Evolutionary conservation across 2,329 filamentous ascomycete species (phyloP), one percentile per base, ranked within the genome.

Genomic region (Talaromyces piceae): DNA sequence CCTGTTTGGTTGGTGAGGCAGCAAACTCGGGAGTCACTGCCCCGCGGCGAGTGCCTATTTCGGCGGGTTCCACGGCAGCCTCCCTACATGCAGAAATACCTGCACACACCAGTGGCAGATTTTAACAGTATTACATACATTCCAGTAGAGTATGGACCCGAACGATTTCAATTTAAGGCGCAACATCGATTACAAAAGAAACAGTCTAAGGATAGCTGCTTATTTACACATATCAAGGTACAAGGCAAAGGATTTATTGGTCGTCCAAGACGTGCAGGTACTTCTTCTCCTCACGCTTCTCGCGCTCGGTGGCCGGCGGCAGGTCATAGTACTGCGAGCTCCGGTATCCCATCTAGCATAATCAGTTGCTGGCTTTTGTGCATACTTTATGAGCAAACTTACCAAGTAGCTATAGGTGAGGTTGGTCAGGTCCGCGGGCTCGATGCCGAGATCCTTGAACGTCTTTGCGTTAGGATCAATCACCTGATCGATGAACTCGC

Each of bases 341-440:
- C 67, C 93, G 86, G 78, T 88, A 96, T 69, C 84, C 86, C 87
- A 94, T 87, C 88, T 91, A 61, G 41, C 23, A 48, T 28, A 30
- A 49, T 63, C 51, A 64, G 58, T 46, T 5, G 13, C 8, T 20
- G 5, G n/a, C 18, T 16, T 18, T 13, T 20, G 8, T 6, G 50
- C 5, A 12, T 41, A 27, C 13, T 20, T 27, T 22, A 13, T 12
- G 9, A 20, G 26, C 5, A 44, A 18, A 74, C 86, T 73, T 77
- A 93, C 89, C 77, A 97, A 72, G 73, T 98, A 98, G 72, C 94
- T 87, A 73, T 91, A 97, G 58, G 89, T 95, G 68, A 89, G 83
- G 69, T 87, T 84, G 69, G 81, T 84, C 63, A 97, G 81, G 57
- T 97, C 91, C 44, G 83, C 87, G 26, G 91, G 88, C 72, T 90